These are phyloP conservation scores for Russula sp. DNA, from an alignment of 768 basidiomycete species.

Conservation along the genomic window DNA sequence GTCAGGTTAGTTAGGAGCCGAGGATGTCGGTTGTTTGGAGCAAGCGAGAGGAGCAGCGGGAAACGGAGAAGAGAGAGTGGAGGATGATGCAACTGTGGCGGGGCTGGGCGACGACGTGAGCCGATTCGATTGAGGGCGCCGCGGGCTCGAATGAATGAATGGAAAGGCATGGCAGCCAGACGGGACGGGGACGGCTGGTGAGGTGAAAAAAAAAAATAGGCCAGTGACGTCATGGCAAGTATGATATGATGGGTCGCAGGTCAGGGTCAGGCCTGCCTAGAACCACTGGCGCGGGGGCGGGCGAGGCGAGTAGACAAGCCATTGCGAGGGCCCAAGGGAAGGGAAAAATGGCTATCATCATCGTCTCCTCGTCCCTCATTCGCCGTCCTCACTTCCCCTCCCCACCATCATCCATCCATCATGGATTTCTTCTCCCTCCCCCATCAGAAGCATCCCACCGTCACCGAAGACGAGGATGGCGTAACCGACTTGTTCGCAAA, in stretches of 20 bases:
- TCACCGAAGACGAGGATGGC: conserved; percentile 22
- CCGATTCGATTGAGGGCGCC: neutral
- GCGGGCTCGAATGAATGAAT: too few relatives aligned
- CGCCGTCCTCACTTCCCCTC: neutral
- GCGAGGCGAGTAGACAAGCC: neutral
- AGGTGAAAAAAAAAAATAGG: neutral
- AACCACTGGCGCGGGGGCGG: conserved; percentile 12
- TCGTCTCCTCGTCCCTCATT: neutral
- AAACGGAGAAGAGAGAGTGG: too few relatives aligned
- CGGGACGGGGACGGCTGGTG: neutral
- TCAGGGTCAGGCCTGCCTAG: conserved; percentile 4
- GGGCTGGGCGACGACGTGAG: neutral
- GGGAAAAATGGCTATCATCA: neutral
- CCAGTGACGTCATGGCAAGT: conserved; percentile 14
- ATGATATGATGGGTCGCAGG: neutral
- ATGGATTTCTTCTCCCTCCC: conserved; percentile 24
- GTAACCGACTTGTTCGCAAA: conserved; percentile 43
- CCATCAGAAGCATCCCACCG: conserved; percentile 7
- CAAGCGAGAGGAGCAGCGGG: too few relatives aligned
- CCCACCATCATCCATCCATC: neutral
- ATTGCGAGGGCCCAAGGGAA: neutral
- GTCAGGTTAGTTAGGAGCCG: neutral
- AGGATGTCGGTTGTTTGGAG: neutral
- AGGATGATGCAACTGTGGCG: conserved; percentile 1
- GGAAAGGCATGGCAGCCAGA: neutral